A percentile compares a stretch with the other conserved stretches of the same genome.
phyloP scores from a whole-genome alignment of 139 green algal species.

The Tetradesmus lagerheimii region DNA sequence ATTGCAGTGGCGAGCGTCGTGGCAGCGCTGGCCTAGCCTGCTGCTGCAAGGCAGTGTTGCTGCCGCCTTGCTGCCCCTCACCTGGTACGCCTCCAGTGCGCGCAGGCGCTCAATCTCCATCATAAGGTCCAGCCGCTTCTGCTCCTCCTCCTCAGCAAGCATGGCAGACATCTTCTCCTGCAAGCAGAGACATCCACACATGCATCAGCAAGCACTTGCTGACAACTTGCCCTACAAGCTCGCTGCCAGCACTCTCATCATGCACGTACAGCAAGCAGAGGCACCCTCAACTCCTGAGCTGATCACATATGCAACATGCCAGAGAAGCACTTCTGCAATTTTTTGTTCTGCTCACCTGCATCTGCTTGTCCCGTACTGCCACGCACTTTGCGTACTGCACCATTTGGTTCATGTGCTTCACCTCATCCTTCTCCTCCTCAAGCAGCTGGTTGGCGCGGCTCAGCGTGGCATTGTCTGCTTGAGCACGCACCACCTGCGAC shows the following conservation, averaged over 20 bases:
- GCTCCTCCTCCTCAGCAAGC: conserved; percentile 72
- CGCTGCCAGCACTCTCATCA: too few species aligned
- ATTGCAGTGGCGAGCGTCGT: too few species aligned
- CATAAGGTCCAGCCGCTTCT: conserved; percentile 76
- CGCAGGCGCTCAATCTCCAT: conserved; percentile 90
- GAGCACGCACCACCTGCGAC: conserved; percentile 65
- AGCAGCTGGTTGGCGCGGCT: conserved; percentile 64
- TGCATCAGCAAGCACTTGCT: too few species aligned
- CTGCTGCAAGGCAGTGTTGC: background rate
- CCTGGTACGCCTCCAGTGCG: conserved; percentile 47
- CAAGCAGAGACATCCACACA: background rate
- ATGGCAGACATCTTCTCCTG: conserved; percentile 85
- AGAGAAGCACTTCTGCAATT: too few species aligned
- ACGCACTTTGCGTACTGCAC: conserved; percentile 91
- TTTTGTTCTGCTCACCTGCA: conserved; percentile 63
- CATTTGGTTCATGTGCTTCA: conserved; percentile 95
- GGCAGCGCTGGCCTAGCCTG: too few species aligned
- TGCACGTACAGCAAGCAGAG: too few species aligned
- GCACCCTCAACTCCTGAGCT: too few species aligned
- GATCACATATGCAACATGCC: too few species aligned
- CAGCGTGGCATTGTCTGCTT: conserved; percentile 61
- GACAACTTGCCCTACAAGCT: too few species aligned
- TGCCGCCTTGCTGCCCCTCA: conserved; percentile 1
- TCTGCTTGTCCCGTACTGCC: conserved; percentile 86
- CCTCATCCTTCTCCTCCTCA: conserved; percentile 84